These are phyloP conservation scores for Hippophae rhamnoides DNA, from an alignment of 306 rosid genomes.

Conservation along the genomic window DNA sequence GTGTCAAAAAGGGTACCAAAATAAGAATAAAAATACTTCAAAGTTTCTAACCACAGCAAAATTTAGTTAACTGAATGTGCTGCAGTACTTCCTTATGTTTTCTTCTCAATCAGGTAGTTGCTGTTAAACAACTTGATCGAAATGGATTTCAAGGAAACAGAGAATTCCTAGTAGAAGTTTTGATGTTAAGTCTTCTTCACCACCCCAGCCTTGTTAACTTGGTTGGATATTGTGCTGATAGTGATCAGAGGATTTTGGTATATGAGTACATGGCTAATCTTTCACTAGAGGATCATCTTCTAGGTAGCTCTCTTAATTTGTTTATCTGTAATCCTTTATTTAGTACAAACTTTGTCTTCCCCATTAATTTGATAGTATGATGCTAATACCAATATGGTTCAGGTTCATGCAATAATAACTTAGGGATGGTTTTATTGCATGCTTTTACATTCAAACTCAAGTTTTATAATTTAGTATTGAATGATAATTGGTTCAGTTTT, in stretches of 20 bases:
- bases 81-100: not conserved
- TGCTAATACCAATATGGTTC: no score
- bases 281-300: constrained; percentile 85
- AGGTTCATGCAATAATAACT: no score
- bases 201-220: constrained; percentile 76
- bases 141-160: constrained; percentile 91
- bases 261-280: constrained; percentile 80
- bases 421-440: no score
- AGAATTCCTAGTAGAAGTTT: constrained; percentile 87
- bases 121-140: constrained; percentile 85
- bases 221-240: constrained; percentile 82
- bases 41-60: no score
- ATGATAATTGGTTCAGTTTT: no score
- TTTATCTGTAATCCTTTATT: no score
- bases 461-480: no score
- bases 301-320: constrained; percentile 36
- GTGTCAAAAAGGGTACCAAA: no score
- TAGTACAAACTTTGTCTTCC: no score
- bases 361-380: no score
- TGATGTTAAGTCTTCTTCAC: constrained; percentile 80
- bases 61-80: not conserved
- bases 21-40: no score
- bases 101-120: constrained; percentile 46
- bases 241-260: constrained; percentile 71
- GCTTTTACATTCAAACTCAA: no score